Evolutionary conservation across 2,329 filamentous ascomycete genomes (phyloP).

Genomic region (Hymenoscyphus repandus): DNA sequence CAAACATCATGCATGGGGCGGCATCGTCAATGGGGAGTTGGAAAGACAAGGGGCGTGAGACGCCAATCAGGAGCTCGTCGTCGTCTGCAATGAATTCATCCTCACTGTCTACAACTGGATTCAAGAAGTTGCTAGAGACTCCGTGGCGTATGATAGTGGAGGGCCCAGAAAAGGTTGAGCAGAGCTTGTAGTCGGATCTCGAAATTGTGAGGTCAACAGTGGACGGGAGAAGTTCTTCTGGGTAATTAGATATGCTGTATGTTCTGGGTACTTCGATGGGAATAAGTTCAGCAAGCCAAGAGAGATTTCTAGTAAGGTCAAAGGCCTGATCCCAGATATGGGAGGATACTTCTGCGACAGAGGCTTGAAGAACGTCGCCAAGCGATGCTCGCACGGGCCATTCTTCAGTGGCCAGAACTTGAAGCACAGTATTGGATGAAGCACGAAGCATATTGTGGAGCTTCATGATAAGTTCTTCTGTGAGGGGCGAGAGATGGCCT

Average conservation of each 20-base stretch:
- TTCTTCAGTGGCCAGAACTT: constrained; percentile 43
- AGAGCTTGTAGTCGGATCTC: constrained; percentile 45
- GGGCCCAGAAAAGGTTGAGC: constrained; percentile 22
- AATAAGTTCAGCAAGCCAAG: constrained; percentile 42
- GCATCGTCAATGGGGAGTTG: constrained; percentile 46
- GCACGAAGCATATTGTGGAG: constrained; percentile 44
- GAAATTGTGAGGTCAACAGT: constrained; percentile 48
- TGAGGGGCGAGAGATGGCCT: constrained; percentile 47
- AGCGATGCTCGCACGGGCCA: constrained; percentile 48
- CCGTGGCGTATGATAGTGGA: constrained; percentile 34
- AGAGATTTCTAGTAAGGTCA: constrained; percentile 36
- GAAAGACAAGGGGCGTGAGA: constrained; percentile 47
- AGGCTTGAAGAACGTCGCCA: constrained; percentile 45
- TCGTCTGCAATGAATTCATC: constrained; percentile 37
- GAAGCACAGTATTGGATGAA: constrained; percentile 44
- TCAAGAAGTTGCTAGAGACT: constrained; percentile 50
- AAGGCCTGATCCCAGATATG: constrained; percentile 48
- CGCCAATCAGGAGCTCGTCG: constrained; percentile 46
- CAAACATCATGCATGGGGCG: constrained; percentile 47
- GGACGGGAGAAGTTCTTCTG: constrained; percentile 44
- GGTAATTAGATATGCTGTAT: constrained; percentile 47
- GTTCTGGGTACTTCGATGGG: constrained; percentile 46
- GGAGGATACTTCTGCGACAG: constrained; percentile 41
- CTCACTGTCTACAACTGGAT: constrained; percentile 37
- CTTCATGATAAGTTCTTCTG: constrained; percentile 44